Base-by-base conservation (phyloP, 2,329 filamentous ascomycete species). In the Scopulariopsis brevicaulis region DNA sequence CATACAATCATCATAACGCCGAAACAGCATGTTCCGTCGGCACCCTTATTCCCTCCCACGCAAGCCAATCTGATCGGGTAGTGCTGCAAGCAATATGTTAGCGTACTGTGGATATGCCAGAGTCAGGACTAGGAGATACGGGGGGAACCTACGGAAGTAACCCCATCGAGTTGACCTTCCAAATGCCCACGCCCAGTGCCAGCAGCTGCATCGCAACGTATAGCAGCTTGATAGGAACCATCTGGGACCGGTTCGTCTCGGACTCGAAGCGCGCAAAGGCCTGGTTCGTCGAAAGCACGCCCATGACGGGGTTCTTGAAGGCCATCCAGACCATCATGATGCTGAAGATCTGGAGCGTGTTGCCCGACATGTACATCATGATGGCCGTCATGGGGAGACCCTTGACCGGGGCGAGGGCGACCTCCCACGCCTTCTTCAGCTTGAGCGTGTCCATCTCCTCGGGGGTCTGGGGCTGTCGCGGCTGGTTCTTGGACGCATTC, bases 251-350 rank as follows among this genome's bases (percentile, higher is more conserved):
- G 64, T 89, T 96, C 37, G 82, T 84, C 57, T 90, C 85, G 22
- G 89, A 92, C 71, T 96, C 90, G 72, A 96, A 96, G 61, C 87
- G 86, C 68, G 90, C 84, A 71, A 99, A 97, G n/a, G 89, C 89
- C 67, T 86, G 82, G 68, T 94, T 91, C 54, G 93, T 93, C 64
- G 78, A 83, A 60, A 96, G 74, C 53, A 97, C 76, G 37, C 92
- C 94, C 72, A 90, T 83, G 60, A 99, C 81, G 11, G 94, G 94
- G 64, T 89, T 95, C 79, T 97, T 97, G 81, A 99, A 99, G 53
- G 96, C 86, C 88, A 96, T 97, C 67, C 93, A 92, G 20, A 97
- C 93, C 92, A 97, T 99, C 90, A 97, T 97, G 74, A 99, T 97
- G 73, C 89, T 95, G 78, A 99, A 99, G 64, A 99, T 97, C 71